phyloP scores from a whole-genome alignment of 2,329 filamentous ascomycete genomes.

The Botrytis squamosa region DNA sequence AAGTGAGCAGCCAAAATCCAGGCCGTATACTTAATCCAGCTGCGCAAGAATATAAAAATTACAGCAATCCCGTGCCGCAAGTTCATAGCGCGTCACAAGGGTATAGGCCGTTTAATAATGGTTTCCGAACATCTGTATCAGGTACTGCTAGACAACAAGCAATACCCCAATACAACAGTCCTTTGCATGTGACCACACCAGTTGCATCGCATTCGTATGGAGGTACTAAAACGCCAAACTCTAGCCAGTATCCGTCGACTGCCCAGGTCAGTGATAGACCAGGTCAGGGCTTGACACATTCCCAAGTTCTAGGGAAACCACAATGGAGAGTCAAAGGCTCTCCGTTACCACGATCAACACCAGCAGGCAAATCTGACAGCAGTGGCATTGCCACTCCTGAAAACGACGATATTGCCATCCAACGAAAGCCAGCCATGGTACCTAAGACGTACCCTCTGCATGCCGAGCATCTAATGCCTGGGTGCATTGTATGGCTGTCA shows the following conservation, averaged over 20 bases:
- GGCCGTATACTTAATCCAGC: neutral
- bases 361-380: neutral
- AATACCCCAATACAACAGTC: neutral
- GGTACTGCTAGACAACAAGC: neutral
- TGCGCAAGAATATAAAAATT: neutral
- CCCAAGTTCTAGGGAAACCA: too few relatives aligned
- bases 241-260: neutral
- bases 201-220: accelerated
- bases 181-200: neutral
- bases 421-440: neutral
- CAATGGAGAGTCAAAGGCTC: accelerated
- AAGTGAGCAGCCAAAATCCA: neutral
- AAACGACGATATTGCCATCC: neutral
- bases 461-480: conserved; percentile 10
- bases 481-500: conserved; percentile 27
- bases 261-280: neutral
- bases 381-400: neutral
- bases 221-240: accelerated
- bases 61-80: accelerated
- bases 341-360: too few relatives aligned
- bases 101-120: neutral
- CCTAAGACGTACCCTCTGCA: neutral
- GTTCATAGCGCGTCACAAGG: neutral
- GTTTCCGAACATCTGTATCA: neutral
- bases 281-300: neutral